Base-by-base conservation (phyloP, 192 early-diverging fungal genomes). In the Coemansia sp. region DNA sequence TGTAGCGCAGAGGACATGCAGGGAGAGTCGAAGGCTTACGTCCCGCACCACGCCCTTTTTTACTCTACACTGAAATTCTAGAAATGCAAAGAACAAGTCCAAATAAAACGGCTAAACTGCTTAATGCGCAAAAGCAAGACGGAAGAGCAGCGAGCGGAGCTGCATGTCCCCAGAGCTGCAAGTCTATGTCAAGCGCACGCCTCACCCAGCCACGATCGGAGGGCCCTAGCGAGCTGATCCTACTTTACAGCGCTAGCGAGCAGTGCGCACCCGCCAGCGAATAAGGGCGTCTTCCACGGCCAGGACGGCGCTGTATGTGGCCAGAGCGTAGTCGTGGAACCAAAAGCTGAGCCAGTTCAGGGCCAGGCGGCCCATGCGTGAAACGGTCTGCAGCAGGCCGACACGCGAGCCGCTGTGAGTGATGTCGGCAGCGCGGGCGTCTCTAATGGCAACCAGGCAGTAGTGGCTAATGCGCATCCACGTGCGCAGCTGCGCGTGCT, bases 401-500 rank as follows among this genome's bases (percentile, higher is more conserved):
- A 18, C 17, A 21, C 53, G 53, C 54, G 72, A 54, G 15, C 26
- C 31, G 34, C 31, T 41, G 13, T 68, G 66, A 27, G 19, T 21
- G 25, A 69, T 69, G 29, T 76, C 58, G 0, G 58, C 57, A 8
- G 61, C 62, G 5, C 66, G 65, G 23, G 58, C 59, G 31, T 77
- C 35, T 37, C 67, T 56, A 35, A 77, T 67, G 21, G 74, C 51
- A 3, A 67, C 9, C 2, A 77, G 57, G 33, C 74, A 77, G 58
- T 70, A 77, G 49, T 63, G 63, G 32, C 68, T 71, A 7, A 65
- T 47, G 14, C 60, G 63, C 39, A 68, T 33, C 74, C 74, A 77
- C 4, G 65, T 51, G 4, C 34, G 57, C 43, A 67, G 45, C 68
- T 77, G 74, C 3, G 74, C 63, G 30, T 67, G 74, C 35, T 53